Evolutionary conservation across 2,329 filamentous ascomycete species (phyloP).

Genomic region (Trichoderma endophyticum): DNA sequence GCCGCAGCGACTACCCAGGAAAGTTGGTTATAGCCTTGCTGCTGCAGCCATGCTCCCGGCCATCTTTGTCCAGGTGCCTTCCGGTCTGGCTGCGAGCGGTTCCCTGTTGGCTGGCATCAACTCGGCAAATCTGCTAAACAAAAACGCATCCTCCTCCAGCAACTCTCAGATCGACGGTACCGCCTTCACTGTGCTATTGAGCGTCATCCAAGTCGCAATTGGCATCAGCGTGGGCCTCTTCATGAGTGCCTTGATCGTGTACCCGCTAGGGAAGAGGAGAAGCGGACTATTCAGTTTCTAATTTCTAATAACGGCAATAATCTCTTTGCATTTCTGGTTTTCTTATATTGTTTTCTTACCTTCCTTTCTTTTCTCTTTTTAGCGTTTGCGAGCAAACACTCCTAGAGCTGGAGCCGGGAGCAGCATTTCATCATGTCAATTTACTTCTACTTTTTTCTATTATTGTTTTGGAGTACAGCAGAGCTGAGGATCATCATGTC

Average conservation of each 20-base stretch:
- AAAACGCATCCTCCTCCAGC: slow-evolving; percentile 30
- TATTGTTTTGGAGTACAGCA: not conserved
- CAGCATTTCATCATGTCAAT: not conserved
- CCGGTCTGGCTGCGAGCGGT: slow-evolving; percentile 58
- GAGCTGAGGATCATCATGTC: not conserved
- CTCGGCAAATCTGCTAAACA: slow-evolving; percentile 53
- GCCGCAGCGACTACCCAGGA: slow-evolving; percentile 34
- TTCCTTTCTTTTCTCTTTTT: not conserved
- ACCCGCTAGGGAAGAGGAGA: slow-evolving; percentile 55
- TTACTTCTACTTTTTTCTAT: not conserved
- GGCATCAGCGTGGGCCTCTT: slow-evolving; percentile 61
- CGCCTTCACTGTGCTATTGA: slow-evolving; percentile 53
- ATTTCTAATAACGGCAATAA: not conserved
- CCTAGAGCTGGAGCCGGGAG: not conserved
- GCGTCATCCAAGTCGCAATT: slow-evolving; percentile 60
- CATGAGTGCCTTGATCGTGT: slow-evolving; percentile 53
- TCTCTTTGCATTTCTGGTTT: not conserved
- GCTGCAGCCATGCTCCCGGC: slow-evolving; percentile 82
- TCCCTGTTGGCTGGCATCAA: slow-evolving; percentile 57
- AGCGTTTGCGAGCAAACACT: not conserved
- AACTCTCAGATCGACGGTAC: slow-evolving; percentile 38
- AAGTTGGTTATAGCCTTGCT: slow-evolving; percentile 70
- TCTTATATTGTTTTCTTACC: not conserved
- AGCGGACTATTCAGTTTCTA: slow-evolving; percentile 57
- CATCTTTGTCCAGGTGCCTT: slow-evolving; percentile 71